phyloP scores from a whole-genome alignment of 108 stramenopile genomes.

The Nannochloropsis oceanica region DNA sequence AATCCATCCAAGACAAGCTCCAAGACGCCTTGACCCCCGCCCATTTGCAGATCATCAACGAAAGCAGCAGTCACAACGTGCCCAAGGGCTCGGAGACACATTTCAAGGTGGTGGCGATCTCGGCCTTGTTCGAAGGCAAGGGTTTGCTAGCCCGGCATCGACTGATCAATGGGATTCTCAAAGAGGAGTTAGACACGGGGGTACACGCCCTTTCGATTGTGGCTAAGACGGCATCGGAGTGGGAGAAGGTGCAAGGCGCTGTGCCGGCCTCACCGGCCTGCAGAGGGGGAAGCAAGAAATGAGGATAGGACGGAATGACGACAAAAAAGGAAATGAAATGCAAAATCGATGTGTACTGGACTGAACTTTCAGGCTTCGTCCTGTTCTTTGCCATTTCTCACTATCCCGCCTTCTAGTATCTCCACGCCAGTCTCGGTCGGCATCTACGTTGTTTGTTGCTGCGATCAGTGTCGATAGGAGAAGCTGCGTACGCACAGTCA shows the following conservation, averaged over 20 bases:
- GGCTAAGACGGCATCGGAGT: conserved; percentile 82
- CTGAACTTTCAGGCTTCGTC: no score
- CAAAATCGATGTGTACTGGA: no score
- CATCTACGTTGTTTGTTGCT: no score
- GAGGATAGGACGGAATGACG: background rate
- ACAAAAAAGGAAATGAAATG: no score
- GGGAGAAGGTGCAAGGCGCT: conserved; percentile 39
- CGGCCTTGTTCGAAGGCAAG: conserved; percentile 50
- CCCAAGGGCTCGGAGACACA: conserved; percentile 61
- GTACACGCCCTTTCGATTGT: conserved; percentile 88
- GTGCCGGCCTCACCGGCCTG: conserved; percentile 6
- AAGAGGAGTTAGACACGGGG: conserved; percentile 59
- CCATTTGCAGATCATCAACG: conserved; percentile 28
- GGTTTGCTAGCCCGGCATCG: conserved; percentile 57
- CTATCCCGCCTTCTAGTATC: no score
- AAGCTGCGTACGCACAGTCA: no score
- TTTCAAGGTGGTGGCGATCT: conserved; percentile 75
- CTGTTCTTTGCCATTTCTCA: no score
- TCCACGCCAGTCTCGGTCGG: no score
- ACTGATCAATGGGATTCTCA: conserved; percentile 53
- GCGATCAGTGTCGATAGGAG: no score
- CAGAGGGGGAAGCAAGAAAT: conserved; percentile 1
- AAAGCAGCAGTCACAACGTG: conserved; percentile 29
- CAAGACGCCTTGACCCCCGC: conserved; percentile 1
- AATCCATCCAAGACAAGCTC: conserved; percentile 18